Conservation (phyloP, 441 rosid species). For the Gossypium davidsonii region DNA sequence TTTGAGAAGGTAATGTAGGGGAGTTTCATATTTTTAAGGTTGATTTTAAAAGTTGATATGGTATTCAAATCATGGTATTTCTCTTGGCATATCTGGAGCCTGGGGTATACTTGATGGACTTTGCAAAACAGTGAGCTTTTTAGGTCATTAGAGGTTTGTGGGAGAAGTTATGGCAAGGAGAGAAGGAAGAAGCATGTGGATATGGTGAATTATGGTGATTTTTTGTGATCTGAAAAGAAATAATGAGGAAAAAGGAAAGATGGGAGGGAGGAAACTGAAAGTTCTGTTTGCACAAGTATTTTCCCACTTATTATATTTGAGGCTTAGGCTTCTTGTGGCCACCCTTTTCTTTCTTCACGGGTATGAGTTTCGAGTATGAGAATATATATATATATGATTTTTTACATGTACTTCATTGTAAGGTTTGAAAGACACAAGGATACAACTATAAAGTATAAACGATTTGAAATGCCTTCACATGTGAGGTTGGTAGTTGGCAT, state of each 20-base stretch:
- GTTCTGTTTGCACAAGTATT: not conserved
- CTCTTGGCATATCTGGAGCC: not conserved
- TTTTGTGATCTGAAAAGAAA: not conserved
- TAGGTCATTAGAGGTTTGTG: not conserved
- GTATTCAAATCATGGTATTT: not conserved
- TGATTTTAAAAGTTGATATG: not conserved
- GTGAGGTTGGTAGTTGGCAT: not conserved
- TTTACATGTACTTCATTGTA: not conserved
- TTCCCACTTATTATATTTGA: not conserved
- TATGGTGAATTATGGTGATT: not conserved
- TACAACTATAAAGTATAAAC: not conserved
- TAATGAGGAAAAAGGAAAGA: not conserved
- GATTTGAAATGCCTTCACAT: not conserved
- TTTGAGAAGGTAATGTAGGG: conserved; percentile 57
- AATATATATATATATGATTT: no score
- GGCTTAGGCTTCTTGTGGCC: not conserved
- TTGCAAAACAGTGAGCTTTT: not conserved
- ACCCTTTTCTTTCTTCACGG: not conserved
- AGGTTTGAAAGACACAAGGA: not conserved
- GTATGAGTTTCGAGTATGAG: not conserved
- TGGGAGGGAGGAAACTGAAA: not conserved
- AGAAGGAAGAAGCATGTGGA: not conserved
- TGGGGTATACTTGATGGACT: not conserved
- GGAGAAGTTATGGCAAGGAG: not conserved
- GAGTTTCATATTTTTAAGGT: not conserved